phyloP scores from a whole-genome alignment of 2,329 filamentous ascomycete genomes.

The Colletotrichum eleusines region DNA sequence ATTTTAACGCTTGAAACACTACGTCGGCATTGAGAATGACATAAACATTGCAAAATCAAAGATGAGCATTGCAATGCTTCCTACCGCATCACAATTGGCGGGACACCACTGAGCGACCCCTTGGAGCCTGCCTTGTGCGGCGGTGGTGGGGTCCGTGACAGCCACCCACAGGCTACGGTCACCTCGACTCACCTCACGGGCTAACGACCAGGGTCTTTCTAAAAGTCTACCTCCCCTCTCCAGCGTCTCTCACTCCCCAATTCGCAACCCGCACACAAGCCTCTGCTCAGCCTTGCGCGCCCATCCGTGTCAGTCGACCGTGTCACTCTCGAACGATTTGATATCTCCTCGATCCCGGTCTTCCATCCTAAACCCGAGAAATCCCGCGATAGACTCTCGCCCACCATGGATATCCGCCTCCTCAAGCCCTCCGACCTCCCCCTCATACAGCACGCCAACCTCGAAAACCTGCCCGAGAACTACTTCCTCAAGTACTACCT shows the following conservation, averaged over 20 bases:
- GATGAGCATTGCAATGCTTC: not conserved
- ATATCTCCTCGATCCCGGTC: not conserved
- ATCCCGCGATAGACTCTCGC: constrained; percentile 4
- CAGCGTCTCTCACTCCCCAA: constrained; percentile 6
- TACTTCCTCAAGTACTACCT: constrained; percentile 99
- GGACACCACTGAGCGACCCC: constrained; percentile 30
- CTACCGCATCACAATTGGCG: constrained; percentile 24
- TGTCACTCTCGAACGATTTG: not conserved
- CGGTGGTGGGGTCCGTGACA: constrained; percentile 28
- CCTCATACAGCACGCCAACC: constrained; percentile 96
- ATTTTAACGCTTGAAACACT: not conserved
- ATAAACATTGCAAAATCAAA: not conserved
- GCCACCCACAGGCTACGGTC: constrained; percentile 13
- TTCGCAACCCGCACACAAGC: constrained; percentile 21
- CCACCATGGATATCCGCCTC: constrained; percentile 88
- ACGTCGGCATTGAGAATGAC: not conserved
- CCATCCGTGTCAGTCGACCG: constrained; percentile 6
- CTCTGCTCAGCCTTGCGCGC: constrained; percentile 32
- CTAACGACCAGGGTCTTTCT: constrained; percentile 30
- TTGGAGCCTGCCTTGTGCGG: constrained; percentile 38
- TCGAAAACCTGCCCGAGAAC: constrained; percentile 98
- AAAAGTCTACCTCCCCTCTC: constrained; percentile 38
- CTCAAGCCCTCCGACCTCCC: constrained; percentile 87
- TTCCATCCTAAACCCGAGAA: not conserved
- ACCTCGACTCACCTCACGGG: constrained; percentile 16